Percentiles rank a stretch among this genome's conserved stretches.
Conservation (phyloP, 1,139 yeast species). For the Barnettozyma hawaiiensis region DNA sequence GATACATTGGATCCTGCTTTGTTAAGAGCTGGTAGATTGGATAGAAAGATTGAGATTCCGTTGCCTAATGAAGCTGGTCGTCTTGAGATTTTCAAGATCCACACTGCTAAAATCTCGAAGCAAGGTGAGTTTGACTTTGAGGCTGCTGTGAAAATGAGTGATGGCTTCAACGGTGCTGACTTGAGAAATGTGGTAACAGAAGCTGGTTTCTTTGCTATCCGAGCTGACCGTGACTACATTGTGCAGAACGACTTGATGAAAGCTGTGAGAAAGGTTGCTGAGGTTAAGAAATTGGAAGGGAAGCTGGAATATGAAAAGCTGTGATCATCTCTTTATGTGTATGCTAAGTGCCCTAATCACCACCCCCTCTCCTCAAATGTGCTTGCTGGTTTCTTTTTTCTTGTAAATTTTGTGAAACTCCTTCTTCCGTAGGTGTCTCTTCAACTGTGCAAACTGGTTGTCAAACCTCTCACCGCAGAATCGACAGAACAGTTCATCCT, state of each 20-base stretch:
- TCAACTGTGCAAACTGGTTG: slow-evolving; percentile 31
- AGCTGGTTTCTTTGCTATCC: slow-evolving; percentile 96
- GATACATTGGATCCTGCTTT: slow-evolving; percentile 99
- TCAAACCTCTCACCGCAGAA: slow-evolving; percentile 44
- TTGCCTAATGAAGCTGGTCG: slow-evolving; percentile 97
- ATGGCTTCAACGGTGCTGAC: slow-evolving; percentile 99
- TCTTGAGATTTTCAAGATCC: slow-evolving; percentile 91
- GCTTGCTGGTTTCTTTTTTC: neutral
- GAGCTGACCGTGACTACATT: slow-evolving; percentile 95
- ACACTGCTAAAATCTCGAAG: slow-evolving; percentile 78
- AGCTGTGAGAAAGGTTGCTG: slow-evolving; percentile 97
- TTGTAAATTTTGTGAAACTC: slow-evolving; percentile 13
- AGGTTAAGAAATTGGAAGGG: slow-evolving; percentile 95
- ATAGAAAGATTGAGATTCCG: slow-evolving; percentile 93
- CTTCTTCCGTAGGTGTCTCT: slow-evolving; percentile 13
- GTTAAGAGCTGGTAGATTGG: slow-evolving; percentile 96
- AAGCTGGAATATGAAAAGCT: slow-evolving; percentile 89
- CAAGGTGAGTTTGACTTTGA: slow-evolving; percentile 97
- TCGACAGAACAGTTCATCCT: slow-evolving; percentile 42
- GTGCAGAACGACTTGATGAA: slow-evolving; percentile 92
- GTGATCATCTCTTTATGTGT: slow-evolving; percentile 27
- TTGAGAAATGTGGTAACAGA: slow-evolving; percentile 97
- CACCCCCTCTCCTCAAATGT: neutral
- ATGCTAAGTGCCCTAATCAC: neutral
- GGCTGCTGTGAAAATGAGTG: slow-evolving; percentile 96